Percentiles rank a stretch among this genome's conserved stretches.
These are phyloP conservation scores for Prinsepia uniflora DNA, from an alignment of 306 rosid species.

Conservation along the genomic window DNA sequence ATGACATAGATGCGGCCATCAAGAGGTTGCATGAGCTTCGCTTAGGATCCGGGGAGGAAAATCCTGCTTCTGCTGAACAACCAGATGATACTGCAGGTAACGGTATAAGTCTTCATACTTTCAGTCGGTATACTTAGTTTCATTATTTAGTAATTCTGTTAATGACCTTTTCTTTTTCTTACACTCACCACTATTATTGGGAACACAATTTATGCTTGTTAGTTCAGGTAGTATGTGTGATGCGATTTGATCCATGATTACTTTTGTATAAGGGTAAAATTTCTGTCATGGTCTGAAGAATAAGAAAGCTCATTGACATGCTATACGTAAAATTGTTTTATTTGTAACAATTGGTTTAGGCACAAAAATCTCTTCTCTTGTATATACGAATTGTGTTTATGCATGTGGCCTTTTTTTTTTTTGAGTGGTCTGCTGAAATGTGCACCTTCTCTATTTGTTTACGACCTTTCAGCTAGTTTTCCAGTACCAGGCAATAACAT, in stretches of 20 bases:
- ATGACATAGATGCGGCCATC: conserved; percentile 84
- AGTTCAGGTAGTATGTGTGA: neutral
- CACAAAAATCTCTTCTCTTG: neutral
- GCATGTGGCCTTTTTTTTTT: neutral
- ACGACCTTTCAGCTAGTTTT: neutral
- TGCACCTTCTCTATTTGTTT: too few relatives aligned
- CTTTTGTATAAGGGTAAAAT: neutral
- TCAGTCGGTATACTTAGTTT: neutral
- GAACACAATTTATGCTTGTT: too few relatives aligned
- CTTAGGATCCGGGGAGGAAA: conserved; percentile 46
- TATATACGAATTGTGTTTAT: neutral
- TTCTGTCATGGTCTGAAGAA: neutral
- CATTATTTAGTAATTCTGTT: neutral
- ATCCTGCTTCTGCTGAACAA: conserved; percentile 30
- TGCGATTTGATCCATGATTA: neutral
- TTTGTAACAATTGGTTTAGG: neutral
- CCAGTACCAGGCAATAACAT: neutral
- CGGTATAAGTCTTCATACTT: conserved; percentile 32
- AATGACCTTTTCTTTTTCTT: neutral
- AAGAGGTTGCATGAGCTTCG: conserved; percentile 60
- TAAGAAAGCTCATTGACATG: neutral
- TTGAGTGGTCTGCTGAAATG: neutral
- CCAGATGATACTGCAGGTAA: conserved; percentile 32
- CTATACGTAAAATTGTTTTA: neutral
- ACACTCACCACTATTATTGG: neutral